Percentiles rank a stretch among this genome's conserved stretches.
These are phyloP conservation scores for Penicillium palitans DNA, from an alignment of 2,329 filamentous ascomycete species.

Conservation along the genomic window DNA sequence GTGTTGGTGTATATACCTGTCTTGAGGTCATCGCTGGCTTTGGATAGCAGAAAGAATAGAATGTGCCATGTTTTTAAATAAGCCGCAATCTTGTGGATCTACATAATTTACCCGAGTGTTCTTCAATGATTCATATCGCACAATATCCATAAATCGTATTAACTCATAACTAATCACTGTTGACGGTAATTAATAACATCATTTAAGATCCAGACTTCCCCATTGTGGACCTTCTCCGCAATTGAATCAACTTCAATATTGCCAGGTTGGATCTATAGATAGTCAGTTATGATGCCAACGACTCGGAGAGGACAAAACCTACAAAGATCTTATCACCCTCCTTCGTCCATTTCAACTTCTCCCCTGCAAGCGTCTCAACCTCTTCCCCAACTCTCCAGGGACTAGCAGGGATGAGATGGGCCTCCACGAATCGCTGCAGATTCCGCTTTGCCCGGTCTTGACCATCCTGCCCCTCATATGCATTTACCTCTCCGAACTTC, in stretches of 20 bases:
- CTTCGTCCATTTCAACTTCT: slow-evolving; percentile 79
- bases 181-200: slow-evolving; percentile 57
- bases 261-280: slow-evolving; percentile 62
- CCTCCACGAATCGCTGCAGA: slow-evolving; percentile 76
- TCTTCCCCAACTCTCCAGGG: slow-evolving; percentile 73
- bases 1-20: slow-evolving; percentile 14
- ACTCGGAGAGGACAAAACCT: slow-evolving; percentile 34
- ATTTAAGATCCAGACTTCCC: slow-evolving; percentile 79
- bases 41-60: slow-evolving; percentile 14
- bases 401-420: slow-evolving; percentile 72
- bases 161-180: slow-evolving; percentile 12
- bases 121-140: neutral
- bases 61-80: neutral
- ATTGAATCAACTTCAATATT: slow-evolving; percentile 74
- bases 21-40: slow-evolving; percentile 7
- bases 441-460: slow-evolving; percentile 76
- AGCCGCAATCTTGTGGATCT: neutral
- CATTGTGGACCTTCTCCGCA: slow-evolving; percentile 76
- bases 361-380: slow-evolving; percentile 66
- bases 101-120: neutral
- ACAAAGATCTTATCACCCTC: slow-evolving; percentile 65
- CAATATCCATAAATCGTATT: slow-evolving; percentile 11
- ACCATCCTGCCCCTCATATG: slow-evolving; percentile 74
- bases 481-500: slow-evolving; percentile 60
- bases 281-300: neutral